Base-by-base conservation (phyloP, 331 rosid genomes). In the Rhamnella rubrinervis region DNA sequence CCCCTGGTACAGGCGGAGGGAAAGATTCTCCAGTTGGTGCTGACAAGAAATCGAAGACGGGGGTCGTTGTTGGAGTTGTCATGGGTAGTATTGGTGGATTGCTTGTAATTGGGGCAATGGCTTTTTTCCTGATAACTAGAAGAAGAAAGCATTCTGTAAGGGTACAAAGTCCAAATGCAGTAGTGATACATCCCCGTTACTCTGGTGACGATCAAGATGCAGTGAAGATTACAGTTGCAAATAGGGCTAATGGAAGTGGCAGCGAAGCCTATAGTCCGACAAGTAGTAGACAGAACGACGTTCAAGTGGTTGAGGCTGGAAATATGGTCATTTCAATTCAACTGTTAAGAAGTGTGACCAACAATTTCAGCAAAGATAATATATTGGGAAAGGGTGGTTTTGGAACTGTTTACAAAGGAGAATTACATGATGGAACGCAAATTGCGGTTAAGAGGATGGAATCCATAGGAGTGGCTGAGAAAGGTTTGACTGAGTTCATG, bases 401-500 rank as follows among this genome's bases (percentile, higher is more conserved):
- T 57, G 98, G 97, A 59, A 87, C 85, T 6, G 98, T 93, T 56
- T 93, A 93, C 71, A 84, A 78, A 69, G 98, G 98, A 13, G 95
- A 89, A 62, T 77, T 93, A 75, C 89, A 88, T 4, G 98, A 93
- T 16, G 97, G 98, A 59, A 91, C 97, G 0, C 76, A 84, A 71
- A 93, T 93, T 68, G 98, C 98, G 2, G 97, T 93, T 74, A 93
- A 93, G 84, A 88, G 97, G 75, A 93, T 93, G 98, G 89, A 89
- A 59, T 51, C 86, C 1, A 91, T 95, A 65, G 51, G 81, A 16
- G 79, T 77, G 65, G 91, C 79, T 13, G 92, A 85, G 71, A 89
- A 85, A 66, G 95, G 95, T 25, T 8, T 79, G 52, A 79, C 21
- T 59, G 98, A 93, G 66, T 93, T 91, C 80, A 88, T 71, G 69